Conservation (phyloP, 768 basidiomycete genomes). For the Boletus sp. region DNA sequence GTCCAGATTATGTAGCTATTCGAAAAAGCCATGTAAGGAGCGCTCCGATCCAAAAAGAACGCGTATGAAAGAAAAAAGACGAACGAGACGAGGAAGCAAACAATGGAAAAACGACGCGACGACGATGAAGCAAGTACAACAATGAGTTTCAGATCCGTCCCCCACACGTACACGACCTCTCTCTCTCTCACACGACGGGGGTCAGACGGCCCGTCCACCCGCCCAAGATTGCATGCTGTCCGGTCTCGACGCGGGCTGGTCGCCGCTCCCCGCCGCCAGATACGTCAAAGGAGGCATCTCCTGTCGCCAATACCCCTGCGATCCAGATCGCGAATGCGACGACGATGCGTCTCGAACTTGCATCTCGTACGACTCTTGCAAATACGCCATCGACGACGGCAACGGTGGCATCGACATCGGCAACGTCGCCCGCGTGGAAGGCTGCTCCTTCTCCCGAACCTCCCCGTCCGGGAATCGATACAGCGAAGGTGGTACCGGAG, state of each 20-base stretch:
- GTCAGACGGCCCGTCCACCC: slow-evolving; percentile 20
- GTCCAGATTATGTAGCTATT: not conserved
- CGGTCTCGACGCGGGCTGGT: not conserved
- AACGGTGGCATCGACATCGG: slow-evolving; percentile 4
- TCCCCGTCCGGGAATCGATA: slow-evolving; percentile 48
- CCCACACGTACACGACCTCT: slow-evolving; percentile 1
- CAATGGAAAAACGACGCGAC: too few species aligned
- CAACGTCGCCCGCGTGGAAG: slow-evolving; percentile 11
- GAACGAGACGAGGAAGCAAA: not conserved
- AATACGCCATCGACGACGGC: not conserved
- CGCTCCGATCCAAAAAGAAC: too few species aligned
- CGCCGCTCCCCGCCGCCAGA: not conserved
- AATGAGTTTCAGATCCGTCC: slow-evolving; percentile 15
- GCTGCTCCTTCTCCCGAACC: slow-evolving; percentile 33
- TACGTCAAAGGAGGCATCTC: not conserved
- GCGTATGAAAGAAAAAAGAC: not conserved
- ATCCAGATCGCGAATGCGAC: slow-evolving; percentile 2
- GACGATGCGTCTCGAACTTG: slow-evolving; percentile 30
- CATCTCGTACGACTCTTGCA: slow-evolving; percentile 36
- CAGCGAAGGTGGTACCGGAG: slow-evolving; percentile 54
- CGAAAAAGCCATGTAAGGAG: too few species aligned
- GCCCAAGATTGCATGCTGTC: slow-evolving; percentile 17
- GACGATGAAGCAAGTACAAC: slow-evolving; percentile 26
- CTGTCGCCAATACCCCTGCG: slow-evolving; percentile 6
- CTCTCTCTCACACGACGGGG: too few species aligned